Evolutionary conservation across 768 basidiomycete genomes (phyloP).

Genomic region (Boletus bicolor): DNA sequence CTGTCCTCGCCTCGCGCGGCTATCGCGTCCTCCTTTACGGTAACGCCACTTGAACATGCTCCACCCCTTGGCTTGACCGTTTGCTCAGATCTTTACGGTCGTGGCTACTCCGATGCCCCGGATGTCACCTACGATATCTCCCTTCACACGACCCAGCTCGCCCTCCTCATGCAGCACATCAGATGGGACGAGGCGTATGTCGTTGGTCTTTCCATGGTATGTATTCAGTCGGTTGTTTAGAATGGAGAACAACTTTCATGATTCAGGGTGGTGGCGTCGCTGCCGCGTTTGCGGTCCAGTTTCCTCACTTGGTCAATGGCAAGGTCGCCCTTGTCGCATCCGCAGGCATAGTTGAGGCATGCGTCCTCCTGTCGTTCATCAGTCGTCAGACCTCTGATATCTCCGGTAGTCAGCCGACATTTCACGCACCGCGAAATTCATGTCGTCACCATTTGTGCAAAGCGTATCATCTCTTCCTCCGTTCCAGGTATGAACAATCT

Average conservation of each 20-base stretch:
- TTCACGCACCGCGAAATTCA: slow-evolving; percentile 71
- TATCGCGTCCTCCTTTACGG: slow-evolving; percentile 78
- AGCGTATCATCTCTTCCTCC: slow-evolving; percentile 58
- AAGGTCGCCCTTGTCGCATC: slow-evolving; percentile 66
- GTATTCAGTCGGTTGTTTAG: neutral
- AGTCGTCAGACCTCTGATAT: neutral
- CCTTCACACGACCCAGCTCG: slow-evolving; percentile 75
- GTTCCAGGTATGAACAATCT: slow-evolving; percentile 46
- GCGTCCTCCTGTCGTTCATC: neutral
- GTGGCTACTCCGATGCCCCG: slow-evolving; percentile 82
- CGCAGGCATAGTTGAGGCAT: slow-evolving; percentile 66
- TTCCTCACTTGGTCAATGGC: slow-evolving; percentile 66
- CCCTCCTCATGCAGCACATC: slow-evolving; percentile 75
- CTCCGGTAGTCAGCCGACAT: slow-evolving; percentile 54
- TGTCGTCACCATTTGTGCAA: slow-evolving; percentile 76
- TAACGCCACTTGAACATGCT: slow-evolving; percentile 24
- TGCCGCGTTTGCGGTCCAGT: slow-evolving; percentile 64
- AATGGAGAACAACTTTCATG: slow-evolving; percentile 9
- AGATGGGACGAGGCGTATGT: slow-evolving; percentile 66
- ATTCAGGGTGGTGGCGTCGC: slow-evolving; percentile 70
- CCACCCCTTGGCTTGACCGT: slow-evolving; percentile 1
- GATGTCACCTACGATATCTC: slow-evolving; percentile 60
- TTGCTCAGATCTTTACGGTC: slow-evolving; percentile 67
- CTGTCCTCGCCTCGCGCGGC: slow-evolving; percentile 56
- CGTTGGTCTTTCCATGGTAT: slow-evolving; percentile 74